Percentiles rank a stretch among this genome's conserved stretches.
Evolutionary conservation across 306 rosid species (phyloP).

Genomic region (Crotalaria pallida): DNA sequence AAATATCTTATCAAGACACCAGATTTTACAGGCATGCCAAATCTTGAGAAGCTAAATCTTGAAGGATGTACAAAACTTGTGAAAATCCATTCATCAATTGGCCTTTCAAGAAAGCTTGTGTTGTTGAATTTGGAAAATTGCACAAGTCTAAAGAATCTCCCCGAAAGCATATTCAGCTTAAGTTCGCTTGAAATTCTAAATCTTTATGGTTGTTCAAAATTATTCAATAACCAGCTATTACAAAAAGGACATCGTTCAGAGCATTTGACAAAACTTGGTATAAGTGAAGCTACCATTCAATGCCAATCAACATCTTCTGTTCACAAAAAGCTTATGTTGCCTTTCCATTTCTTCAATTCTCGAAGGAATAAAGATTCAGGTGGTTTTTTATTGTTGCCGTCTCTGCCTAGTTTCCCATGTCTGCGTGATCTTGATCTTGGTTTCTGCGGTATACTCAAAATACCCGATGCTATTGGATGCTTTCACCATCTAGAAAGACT

Average conservation of each 20-base stretch:
- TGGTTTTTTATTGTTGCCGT: neutral
- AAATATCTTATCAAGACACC: neutral
- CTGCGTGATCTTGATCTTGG: neutral
- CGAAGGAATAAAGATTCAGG: neutral
- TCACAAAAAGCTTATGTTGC: neutral
- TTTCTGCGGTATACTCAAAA: neutral
- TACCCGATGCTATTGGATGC: neutral
- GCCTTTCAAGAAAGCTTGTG: neutral
- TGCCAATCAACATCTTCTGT: neutral
- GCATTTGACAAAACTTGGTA: neutral
- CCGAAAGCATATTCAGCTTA: neutral
- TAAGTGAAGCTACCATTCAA: too few relatives aligned
- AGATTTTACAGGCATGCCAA: neutral
- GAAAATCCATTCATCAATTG: neutral
- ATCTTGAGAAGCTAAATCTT: neutral
- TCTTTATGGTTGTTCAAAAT: neutral
- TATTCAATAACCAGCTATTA: neutral
- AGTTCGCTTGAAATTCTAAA: neutral
- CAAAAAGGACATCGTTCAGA: neutral
- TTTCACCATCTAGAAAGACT: neutral
- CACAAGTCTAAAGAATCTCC: neutral
- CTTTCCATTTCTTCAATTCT: neutral
- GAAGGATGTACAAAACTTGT: neutral
- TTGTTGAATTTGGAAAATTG: neutral
- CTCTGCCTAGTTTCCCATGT: neutral